phyloP scores from a whole-genome alignment of 75 land plant genomes.

The Adiantum capillusveneris region DNA sequence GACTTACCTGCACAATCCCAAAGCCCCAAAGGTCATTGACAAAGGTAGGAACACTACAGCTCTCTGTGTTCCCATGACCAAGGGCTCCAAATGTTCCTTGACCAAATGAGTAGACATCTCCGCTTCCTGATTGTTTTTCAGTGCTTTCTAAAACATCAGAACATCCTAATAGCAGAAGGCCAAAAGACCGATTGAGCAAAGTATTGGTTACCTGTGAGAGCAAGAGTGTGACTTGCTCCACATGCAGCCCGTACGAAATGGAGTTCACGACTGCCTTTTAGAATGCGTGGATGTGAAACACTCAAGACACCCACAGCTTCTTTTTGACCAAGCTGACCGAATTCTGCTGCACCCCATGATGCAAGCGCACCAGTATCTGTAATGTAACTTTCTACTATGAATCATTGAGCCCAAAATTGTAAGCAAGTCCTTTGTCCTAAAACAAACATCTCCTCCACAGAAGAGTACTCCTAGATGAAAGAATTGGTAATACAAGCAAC shows the following conservation, averaged over 20 bases:
- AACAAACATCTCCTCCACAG: no score
- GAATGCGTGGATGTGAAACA: constrained; percentile 28
- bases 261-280: constrained; percentile 36
- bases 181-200: no score
- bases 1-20: constrained; percentile 34
- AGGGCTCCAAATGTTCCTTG: constrained; percentile 45
- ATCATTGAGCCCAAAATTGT: no score
- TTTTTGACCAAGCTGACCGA: constrained; percentile 38
- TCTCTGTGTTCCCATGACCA: constrained; percentile 29
- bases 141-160: no score
- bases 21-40: constrained; percentile 38
- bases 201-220: constrained; percentile 28
- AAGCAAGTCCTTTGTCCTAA: no score
- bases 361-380: constrained; percentile 32
- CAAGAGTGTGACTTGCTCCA: constrained; percentile 37
- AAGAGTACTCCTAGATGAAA: no score
- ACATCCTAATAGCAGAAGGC: no score
- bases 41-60: constrained; percentile 13
- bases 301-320: constrained; percentile 21
- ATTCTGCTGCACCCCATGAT: constrained; percentile 41
- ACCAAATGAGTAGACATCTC: constrained; percentile 42
- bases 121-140: constrained; percentile 27
- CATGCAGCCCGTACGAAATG: constrained; percentile 44
- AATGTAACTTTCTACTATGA: background rate
- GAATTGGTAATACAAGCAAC: no score